phyloP scores from a whole-genome alignment of 495 filamentous ascomycete genomes.

The Jackrogersella minutella region DNA sequence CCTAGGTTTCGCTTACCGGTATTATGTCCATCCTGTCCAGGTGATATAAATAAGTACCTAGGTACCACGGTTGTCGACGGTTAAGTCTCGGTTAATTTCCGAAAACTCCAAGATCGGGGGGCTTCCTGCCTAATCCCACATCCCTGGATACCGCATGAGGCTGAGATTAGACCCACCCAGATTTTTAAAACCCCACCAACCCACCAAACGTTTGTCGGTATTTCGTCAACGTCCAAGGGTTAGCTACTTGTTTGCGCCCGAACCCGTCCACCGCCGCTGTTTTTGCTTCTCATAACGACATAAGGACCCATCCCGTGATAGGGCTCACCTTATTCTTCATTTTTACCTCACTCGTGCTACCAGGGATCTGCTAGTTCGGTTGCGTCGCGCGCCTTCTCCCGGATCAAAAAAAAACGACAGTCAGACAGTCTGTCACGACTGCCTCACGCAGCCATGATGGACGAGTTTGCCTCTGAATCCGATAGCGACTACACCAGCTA shows the following conservation, averaged over 20 bases:
- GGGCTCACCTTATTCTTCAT: background rate
- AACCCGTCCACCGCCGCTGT: constrained; percentile 29
- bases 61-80: background rate
- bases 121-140: background rate
- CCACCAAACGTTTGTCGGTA: constrained; percentile 26
- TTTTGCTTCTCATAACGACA: background rate
- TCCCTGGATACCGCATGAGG: constrained; percentile 29
- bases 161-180: constrained; percentile 24
- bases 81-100: background rate
- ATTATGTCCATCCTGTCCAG: too few relatives aligned
- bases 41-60: background rate
- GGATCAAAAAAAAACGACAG: background rate
- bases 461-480: constrained; percentile 96
- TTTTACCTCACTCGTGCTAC: background rate
- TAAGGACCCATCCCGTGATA: background rate
- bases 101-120: too few relatives aligned
- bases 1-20: too few relatives aligned
- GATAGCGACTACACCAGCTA: constrained; percentile 99
- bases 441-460: constrained; percentile 62
- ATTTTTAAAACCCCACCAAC: constrained; percentile 21
- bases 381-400: constrained; percentile 7
- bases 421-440: constrained; percentile 10
- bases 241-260: constrained; percentile 8
- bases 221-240: constrained; percentile 24
- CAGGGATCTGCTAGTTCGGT: constrained; percentile 1